phyloP scores from a whole-genome alignment of 352 stramenopile genomes.

The Phytopythium delawarense region DNA sequence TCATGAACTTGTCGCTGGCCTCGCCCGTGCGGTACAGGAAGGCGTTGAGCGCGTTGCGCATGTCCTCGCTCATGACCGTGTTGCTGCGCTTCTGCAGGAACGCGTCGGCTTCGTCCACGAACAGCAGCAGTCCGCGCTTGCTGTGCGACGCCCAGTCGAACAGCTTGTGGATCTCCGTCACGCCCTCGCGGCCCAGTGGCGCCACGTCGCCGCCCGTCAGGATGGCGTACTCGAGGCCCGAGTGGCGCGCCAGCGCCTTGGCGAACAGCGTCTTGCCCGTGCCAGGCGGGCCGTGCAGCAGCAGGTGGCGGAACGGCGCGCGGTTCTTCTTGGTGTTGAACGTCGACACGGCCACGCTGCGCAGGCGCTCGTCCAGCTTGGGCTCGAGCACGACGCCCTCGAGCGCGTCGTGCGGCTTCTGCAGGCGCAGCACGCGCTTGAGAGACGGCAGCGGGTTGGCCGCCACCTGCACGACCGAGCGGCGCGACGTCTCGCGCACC shows the following conservation, averaged over 20 bases:
- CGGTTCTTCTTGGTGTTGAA: slow-evolving; percentile 98
- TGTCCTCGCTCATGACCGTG: slow-evolving; percentile 94
- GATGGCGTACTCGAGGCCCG: slow-evolving; percentile 98
- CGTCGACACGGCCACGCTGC: slow-evolving; percentile 95
- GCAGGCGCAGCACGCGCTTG: slow-evolving; percentile 88
- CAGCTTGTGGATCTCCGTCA: slow-evolving; percentile 99
- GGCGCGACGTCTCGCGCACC: slow-evolving; percentile 95
- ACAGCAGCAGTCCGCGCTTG: slow-evolving; percentile 94
- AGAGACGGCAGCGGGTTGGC: slow-evolving; percentile 83
- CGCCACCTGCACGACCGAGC: slow-evolving; percentile 79
- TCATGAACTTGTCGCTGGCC: slow-evolving; percentile 99
- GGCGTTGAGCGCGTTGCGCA: slow-evolving; percentile 98
- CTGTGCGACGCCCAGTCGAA: slow-evolving; percentile 99
- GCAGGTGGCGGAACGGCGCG: slow-evolving; percentile 97
- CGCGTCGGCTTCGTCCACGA: slow-evolving; percentile 99
- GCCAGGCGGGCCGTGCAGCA: slow-evolving; percentile 96
- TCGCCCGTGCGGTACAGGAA: slow-evolving; percentile 98
- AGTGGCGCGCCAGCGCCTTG: slow-evolving; percentile 94
- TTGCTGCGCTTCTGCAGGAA: slow-evolving; percentile 98
- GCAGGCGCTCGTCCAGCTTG: slow-evolving; percentile 92
- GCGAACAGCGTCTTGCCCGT: slow-evolving; percentile 99
- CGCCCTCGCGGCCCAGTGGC: slow-evolving; percentile 95
- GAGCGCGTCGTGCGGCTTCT: slow-evolving; percentile 90
- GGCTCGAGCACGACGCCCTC: slow-evolving; percentile 94
- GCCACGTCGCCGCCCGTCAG: slow-evolving; percentile 98